These are phyloP conservation scores for Dipteronia dyeriana DNA, from an alignment of 345 rosid genomes.

Conservation along the genomic window DNA sequence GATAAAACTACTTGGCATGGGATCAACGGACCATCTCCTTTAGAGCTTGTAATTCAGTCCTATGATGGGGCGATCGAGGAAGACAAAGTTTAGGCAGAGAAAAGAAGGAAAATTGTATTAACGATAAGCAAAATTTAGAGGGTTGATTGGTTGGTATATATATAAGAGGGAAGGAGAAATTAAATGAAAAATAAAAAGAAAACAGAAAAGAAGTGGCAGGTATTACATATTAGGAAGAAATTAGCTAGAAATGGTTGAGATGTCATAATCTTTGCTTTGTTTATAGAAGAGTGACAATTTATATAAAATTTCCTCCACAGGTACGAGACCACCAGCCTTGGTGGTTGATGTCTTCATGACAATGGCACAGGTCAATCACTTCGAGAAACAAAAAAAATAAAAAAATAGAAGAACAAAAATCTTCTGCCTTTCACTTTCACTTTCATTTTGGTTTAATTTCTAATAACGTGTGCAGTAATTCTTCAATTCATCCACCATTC, in stretches of 20 bases:
- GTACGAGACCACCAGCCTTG: conserved; percentile 22
- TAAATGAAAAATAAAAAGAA: neutral
- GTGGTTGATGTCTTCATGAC: conserved; percentile 52
- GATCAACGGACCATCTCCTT: neutral
- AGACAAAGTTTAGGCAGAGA: no score
- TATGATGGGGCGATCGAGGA: neutral
- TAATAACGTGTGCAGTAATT: neutral
- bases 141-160: neutral
- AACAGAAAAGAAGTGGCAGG: neutral
- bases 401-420: neutral
- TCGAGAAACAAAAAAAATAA: neutral
- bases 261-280: conserved; percentile 50
- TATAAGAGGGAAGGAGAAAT: conserved; percentile 17
- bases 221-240: conserved; percentile 21
- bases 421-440: neutral
- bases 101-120: neutral
- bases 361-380: conserved; percentile 8
- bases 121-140: neutral
- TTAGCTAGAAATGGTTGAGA: conserved; percentile 45
- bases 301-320: conserved; percentile 18
- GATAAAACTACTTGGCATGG: neutral
- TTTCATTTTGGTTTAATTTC: neutral
- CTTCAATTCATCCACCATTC: neutral
- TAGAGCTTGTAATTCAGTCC: neutral
- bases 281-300: conserved; percentile 13